Conservation (phyloP, 371 early-diverging fungal species). For the Rozella allomycis region DNA sequence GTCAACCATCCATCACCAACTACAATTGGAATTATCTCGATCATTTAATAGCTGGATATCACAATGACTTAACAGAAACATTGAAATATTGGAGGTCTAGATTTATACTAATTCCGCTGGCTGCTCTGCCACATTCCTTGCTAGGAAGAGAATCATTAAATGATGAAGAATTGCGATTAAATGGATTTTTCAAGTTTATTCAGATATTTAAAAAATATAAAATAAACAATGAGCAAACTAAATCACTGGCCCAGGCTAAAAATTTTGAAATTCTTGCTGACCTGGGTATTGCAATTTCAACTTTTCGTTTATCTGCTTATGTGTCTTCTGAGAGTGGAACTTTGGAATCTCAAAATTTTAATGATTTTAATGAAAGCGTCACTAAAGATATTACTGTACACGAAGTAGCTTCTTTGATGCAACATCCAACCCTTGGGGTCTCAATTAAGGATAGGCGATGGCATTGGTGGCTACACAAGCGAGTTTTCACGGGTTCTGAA, state of each 20-base stretch:
- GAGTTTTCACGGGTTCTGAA: constrained; percentile 64
- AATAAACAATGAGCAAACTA: too few relatives aligned
- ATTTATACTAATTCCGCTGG: constrained; percentile 69
- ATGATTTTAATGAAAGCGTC: too few relatives aligned
- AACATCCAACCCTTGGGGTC: constrained; percentile 43
- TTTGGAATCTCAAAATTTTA: too few relatives aligned
- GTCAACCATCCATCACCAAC: constrained; percentile 41
- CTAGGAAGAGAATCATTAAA: constrained; percentile 36
- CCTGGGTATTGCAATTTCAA: too few relatives aligned
- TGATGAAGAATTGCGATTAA: constrained; percentile 73
- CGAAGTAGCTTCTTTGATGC: constrained; percentile 44
- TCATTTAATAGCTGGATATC: constrained; percentile 58
- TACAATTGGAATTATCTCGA: constrained; percentile 90
- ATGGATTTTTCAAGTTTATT: constrained; percentile 58
- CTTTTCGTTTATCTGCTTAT: too few relatives aligned
- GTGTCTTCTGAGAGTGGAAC: too few relatives aligned
- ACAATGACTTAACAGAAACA: constrained; percentile 53
- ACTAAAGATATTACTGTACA: too few relatives aligned
- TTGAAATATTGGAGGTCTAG: constrained; percentile 67
- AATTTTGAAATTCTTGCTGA: too few relatives aligned
- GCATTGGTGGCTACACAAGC: constrained; percentile 55
- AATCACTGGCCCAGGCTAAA: too few relatives aligned
- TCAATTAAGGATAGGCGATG: constrained; percentile 59
- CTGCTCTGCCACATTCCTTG: constrained; percentile 26
- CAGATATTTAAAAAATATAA: constrained; percentile 44